Evolutionary conservation across 129 eudicot genomes (phyloP).

Genomic region (Escallonia herrerae): DNA sequence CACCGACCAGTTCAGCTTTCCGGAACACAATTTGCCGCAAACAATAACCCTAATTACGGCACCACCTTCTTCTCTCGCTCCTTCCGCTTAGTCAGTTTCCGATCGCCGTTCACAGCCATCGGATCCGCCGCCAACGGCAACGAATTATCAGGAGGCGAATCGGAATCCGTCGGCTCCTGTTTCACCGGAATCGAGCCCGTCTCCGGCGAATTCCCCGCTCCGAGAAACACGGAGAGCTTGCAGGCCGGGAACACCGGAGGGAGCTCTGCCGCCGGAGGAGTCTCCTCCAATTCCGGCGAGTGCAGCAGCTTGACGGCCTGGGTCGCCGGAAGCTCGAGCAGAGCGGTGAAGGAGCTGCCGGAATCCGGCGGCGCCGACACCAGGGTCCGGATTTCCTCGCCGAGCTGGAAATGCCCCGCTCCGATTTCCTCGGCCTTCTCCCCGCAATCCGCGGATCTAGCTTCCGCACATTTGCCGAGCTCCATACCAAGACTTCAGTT

Average conservation of each 20-base stretch:
- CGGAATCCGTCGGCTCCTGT: slow-evolving; percentile 57
- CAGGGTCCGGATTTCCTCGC: slow-evolving; percentile 42
- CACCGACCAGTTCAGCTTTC: neutral
- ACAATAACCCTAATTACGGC: slow-evolving; percentile 7
- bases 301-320: slow-evolving; percentile 80
- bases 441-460: slow-evolving; percentile 33
- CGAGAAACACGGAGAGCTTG: slow-evolving; percentile 36
- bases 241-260: slow-evolving; percentile 59
- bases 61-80: slow-evolving; percentile 81
- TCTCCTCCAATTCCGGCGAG: slow-evolving; percentile 28
- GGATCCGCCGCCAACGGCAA: slow-evolving; percentile 48
- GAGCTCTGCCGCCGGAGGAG: slow-evolving; percentile 1
- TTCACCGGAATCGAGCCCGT: slow-evolving; percentile 38
- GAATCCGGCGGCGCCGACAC: slow-evolving; percentile 42
- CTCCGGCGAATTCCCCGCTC: slow-evolving; percentile 30
- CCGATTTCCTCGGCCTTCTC: slow-evolving; percentile 24
- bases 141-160: slow-evolving; percentile 40
- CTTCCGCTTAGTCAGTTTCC: slow-evolving; percentile 65
- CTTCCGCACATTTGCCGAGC: slow-evolving; percentile 7
- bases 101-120: slow-evolving; percentile 15
- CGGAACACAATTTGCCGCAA: slow-evolving; percentile 11
- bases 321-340: slow-evolving; percentile 66
- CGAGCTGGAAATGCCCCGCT: slow-evolving; percentile 29
- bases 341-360: slow-evolving; percentile 81
- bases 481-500: slow-evolving; percentile 17